phyloP scores from a whole-genome alignment of 2,329 filamentous ascomycete species.

The Penicillium sp. region DNA sequence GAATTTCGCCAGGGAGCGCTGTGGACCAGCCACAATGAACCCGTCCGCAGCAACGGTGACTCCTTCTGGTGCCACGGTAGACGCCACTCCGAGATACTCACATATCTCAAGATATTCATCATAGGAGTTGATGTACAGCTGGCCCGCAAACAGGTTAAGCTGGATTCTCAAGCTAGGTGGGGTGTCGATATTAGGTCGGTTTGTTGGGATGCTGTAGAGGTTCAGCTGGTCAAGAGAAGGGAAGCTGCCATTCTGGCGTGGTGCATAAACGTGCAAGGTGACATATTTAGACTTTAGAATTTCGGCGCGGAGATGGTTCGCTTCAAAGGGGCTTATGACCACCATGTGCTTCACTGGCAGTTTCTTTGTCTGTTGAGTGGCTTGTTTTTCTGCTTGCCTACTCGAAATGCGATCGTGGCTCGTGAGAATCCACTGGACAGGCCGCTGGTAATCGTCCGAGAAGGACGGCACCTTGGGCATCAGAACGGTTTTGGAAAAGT shows the following conservation, averaged over 20 bases:
- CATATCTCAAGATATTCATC: slow-evolving; percentile 56
- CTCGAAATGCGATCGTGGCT: slow-evolving; percentile 8
- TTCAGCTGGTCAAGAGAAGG: slow-evolving; percentile 52
- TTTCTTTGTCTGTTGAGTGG: background rate
- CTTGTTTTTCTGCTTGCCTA: no score
- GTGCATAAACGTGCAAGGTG: slow-evolving; percentile 59
- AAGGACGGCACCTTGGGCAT: background rate
- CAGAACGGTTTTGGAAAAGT: slow-evolving; percentile 57
- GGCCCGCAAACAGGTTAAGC: slow-evolving; percentile 71
- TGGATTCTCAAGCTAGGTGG: slow-evolving; percentile 45
- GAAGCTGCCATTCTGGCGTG: slow-evolving; percentile 48
- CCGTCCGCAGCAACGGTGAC: slow-evolving; percentile 35
- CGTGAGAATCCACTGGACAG: slow-evolving; percentile 61
- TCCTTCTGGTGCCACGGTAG: slow-evolving; percentile 21
- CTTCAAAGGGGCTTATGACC: slow-evolving; percentile 67
- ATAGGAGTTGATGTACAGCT: slow-evolving; percentile 64
- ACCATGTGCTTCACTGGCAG: slow-evolving; percentile 43
- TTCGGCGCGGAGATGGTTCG: slow-evolving; percentile 52
- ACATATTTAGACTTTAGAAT: slow-evolving; percentile 44
- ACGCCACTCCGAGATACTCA: slow-evolving; percentile 27
- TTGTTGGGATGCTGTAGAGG: slow-evolving; percentile 48
- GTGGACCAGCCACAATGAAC: slow-evolving; percentile 24
- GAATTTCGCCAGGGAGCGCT: slow-evolving; percentile 34
- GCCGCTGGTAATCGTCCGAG: slow-evolving; percentile 56
- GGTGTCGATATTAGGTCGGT: slow-evolving; percentile 18